A percentile compares a stretch with the other conserved stretches of the same genome.
Conservation (phyloP, 2,329 filamentous ascomycete species). For the Sarocladiaceae sp. region DNA sequence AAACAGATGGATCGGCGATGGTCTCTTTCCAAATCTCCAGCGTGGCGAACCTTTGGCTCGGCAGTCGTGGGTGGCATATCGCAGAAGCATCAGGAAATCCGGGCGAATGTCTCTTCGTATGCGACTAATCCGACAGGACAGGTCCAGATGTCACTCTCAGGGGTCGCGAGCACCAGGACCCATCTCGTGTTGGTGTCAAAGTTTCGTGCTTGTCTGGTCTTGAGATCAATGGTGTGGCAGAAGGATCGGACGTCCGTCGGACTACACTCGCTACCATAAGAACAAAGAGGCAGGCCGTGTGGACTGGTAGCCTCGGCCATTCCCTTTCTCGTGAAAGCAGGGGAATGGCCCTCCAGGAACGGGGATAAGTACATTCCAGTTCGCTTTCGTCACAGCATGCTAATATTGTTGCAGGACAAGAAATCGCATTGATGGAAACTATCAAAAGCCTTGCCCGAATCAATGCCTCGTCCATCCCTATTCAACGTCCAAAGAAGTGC, state of each 20-base stretch:
- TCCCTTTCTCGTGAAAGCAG: slow-evolving; percentile 44
- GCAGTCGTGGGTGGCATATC: not conserved
- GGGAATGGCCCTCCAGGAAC: slow-evolving; percentile 38
- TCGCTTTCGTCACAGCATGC: slow-evolving; percentile 3
- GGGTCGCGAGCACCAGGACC: slow-evolving; percentile 58
- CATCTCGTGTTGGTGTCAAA: slow-evolving; percentile 93
- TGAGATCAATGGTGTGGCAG: slow-evolving; percentile 10
- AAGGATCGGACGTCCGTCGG: not conserved
- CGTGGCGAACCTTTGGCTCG: slow-evolving; percentile 4
- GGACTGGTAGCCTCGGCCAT: slow-evolving; percentile 41
- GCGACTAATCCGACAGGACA: slow-evolving; percentile 2
- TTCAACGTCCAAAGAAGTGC: no score
- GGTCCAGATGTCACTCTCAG: slow-evolving; percentile 3
- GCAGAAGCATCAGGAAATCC: slow-evolving; percentile 6
- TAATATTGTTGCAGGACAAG: not conserved
- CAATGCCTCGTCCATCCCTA: no score
- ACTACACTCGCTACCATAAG: slow-evolving; percentile 1
- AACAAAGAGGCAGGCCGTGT: slow-evolving; percentile 11
- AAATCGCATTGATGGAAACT: no score
- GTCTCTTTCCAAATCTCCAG: not conserved
- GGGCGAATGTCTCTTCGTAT: not conserved
- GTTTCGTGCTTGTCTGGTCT: slow-evolving; percentile 76
- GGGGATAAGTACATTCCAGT: slow-evolving; percentile 43
- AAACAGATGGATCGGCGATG: slow-evolving; percentile 60
- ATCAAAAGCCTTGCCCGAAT: no score